Evolutionary conservation across 163 green algal genomes (phyloP).

Genomic region (Scenedesmus sp.): DNA sequence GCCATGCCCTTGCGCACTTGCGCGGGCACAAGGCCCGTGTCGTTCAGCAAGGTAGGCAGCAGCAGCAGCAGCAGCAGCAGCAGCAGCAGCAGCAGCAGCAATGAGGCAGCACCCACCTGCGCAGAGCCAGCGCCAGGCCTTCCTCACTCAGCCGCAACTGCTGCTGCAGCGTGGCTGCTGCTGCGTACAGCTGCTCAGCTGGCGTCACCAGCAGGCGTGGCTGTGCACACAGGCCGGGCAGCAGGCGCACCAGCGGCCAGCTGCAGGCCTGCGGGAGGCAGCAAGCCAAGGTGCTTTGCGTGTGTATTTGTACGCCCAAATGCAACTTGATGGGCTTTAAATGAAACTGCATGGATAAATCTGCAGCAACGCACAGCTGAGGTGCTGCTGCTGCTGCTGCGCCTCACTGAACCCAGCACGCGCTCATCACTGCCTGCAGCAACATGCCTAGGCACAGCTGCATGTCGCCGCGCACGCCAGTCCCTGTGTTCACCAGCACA

Average conservation of each 20-base stretch:
- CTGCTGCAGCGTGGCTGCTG: constrained; percentile 45
- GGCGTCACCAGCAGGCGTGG: constrained; percentile 33
- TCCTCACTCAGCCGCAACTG: constrained; percentile 46
- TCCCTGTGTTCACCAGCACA: not conserved
- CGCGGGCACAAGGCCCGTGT: too few relatives aligned
- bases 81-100: not conserved
- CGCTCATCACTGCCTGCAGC: too few relatives aligned
- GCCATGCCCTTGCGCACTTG: too few relatives aligned
- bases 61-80: not conserved
- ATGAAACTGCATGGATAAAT: too few relatives aligned
- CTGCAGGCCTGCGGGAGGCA: not conserved
- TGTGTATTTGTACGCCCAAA: too few relatives aligned
- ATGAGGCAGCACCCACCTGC: constrained; percentile 6
- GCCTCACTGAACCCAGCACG: too few relatives aligned
- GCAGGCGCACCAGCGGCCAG: not conserved
- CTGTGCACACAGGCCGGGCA: not conserved
- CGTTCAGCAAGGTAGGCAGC: too few relatives aligned
- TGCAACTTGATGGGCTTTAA: too few relatives aligned
- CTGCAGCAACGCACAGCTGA: too few relatives aligned
- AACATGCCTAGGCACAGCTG: not conserved
- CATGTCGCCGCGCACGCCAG: not conserved
- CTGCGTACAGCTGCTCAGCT: constrained; percentile 27
- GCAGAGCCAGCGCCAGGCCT: constrained; percentile 36
- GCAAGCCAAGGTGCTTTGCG: not conserved
- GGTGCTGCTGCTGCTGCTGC: too few relatives aligned